These are phyloP conservation scores for Conoideocrella luteorostrata DNA, from an alignment of 2,329 filamentous ascomycete genomes.

Conservation along the genomic window DNA sequence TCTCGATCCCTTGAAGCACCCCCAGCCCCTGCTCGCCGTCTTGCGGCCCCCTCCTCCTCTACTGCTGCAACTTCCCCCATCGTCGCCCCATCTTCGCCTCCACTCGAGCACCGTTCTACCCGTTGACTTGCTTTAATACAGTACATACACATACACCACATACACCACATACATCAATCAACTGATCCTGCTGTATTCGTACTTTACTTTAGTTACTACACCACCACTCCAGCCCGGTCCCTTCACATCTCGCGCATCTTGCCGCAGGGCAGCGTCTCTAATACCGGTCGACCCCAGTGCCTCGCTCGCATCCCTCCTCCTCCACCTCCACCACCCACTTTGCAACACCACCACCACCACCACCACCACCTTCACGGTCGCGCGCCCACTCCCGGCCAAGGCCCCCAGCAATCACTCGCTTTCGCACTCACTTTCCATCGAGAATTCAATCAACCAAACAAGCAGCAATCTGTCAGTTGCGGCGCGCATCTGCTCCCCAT, in stretches of 20 bases:
- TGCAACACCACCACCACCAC: slow-evolving; percentile 13
- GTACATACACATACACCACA: not conserved
- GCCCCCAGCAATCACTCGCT: slow-evolving; percentile 6
- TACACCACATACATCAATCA: too few species aligned
- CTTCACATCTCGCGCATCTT: slow-evolving; percentile 13
- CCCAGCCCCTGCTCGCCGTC: slow-evolving; percentile 3
- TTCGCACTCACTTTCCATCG: slow-evolving; percentile 3
- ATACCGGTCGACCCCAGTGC: slow-evolving; percentile 8
- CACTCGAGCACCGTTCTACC: slow-evolving; percentile 3
- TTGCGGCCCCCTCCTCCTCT: slow-evolving; percentile 10
- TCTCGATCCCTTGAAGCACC: not conserved
- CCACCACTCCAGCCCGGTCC: slow-evolving; percentile 10
- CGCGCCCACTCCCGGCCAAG: slow-evolving; percentile 15
- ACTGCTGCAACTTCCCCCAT: slow-evolving; percentile 8
- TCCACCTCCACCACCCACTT: slow-evolving; percentile 15
- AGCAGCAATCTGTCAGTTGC: not conserved
- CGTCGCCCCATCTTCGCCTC: slow-evolving; percentile 7
- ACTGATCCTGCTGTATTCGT: not conserved
- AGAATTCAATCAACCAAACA: slow-evolving; percentile 1
- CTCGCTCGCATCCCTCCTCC: slow-evolving; percentile 14
- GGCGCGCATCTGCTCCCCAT: slow-evolving; percentile 3
- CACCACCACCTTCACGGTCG: slow-evolving; percentile 8
- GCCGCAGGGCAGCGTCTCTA: slow-evolving; percentile 5
- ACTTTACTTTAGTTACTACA: too few species aligned
- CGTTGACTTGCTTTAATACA: slow-evolving; percentile 4